A percentile compares a stretch with the other conserved stretches of the same genome.
These are phyloP conservation scores for Colletotrichum chlorophyti DNA, from an alignment of 2,329 filamentous ascomycete genomes.

Conservation along the genomic window DNA sequence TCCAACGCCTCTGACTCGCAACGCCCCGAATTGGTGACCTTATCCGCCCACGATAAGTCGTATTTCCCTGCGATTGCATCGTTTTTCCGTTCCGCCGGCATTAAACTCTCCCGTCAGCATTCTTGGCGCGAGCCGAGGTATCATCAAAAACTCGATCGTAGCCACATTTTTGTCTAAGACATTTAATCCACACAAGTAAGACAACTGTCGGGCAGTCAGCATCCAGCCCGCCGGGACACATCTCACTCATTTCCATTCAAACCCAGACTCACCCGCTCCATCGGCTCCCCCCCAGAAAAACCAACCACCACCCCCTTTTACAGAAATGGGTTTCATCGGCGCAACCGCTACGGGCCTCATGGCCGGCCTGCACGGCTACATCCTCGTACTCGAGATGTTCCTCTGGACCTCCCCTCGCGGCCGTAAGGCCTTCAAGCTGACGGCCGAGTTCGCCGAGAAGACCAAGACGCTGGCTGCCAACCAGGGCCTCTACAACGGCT, in stretches of 20 bases:
- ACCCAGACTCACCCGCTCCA: neutral
- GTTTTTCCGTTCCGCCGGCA: constrained; percentile 27
- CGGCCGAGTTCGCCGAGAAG: constrained; percentile 51
- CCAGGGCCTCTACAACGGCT: constrained; percentile 61
- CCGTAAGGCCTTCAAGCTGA: constrained; percentile 50
- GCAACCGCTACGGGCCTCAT: constrained; percentile 45
- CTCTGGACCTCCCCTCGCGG: constrained; percentile 56
- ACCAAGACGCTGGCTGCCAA: constrained; percentile 54
- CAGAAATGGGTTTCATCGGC: constrained; percentile 42
- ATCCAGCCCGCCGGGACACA: neutral
- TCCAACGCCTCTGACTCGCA: constrained; percentile 13
- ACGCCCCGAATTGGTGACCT: constrained; percentile 1
- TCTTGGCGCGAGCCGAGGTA: neutral
- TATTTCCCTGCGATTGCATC: neutral
- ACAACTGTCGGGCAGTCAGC: neutral
- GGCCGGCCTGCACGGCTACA: constrained; percentile 53
- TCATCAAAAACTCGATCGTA: neutral
- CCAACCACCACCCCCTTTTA: neutral
- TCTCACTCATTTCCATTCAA: neutral
- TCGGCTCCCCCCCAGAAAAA: neutral
- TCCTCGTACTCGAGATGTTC: constrained; percentile 56
- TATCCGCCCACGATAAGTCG: neutral
- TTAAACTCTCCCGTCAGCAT: neutral
- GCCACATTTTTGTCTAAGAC: neutral
- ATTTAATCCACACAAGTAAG: neutral